These are phyloP conservation scores for Metroxylon sagu DNA, from an alignment of 176 grass and related monocot genomes.

Conservation along the genomic window DNA sequence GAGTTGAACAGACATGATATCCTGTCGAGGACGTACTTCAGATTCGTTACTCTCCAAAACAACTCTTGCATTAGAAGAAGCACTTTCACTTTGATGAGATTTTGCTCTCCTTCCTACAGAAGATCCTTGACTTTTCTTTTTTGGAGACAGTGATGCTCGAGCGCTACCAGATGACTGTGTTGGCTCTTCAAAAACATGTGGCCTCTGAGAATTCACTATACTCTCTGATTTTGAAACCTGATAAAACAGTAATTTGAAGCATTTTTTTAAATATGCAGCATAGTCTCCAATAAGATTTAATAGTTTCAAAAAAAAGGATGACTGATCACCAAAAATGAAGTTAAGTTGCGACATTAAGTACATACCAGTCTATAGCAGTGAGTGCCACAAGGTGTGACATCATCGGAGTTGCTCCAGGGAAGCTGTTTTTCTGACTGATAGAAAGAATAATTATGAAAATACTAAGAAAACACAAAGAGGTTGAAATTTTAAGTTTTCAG, in stretches of 20 bases:
- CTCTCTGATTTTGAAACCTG: slow-evolving; percentile 45
- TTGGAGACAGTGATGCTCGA: slow-evolving; percentile 31
- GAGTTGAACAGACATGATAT: slow-evolving; percentile 32
- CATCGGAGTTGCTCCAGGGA: slow-evolving; percentile 48
- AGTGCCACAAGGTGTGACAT: slow-evolving; percentile 62
- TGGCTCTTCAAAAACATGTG: slow-evolving; percentile 38
- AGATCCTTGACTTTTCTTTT: slow-evolving; percentile 51
- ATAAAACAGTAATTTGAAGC: neutral
- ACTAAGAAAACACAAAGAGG: slow-evolving; percentile 8
- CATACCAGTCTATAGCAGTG: slow-evolving; percentile 81
- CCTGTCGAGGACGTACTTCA: slow-evolving; percentile 43
- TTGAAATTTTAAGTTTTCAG: slow-evolving; percentile 25
- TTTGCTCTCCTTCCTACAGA: slow-evolving; percentile 63
- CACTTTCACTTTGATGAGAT: slow-evolving; percentile 66
- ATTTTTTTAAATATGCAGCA: neutral
- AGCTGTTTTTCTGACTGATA: slow-evolving; percentile 79
- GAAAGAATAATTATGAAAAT: slow-evolving; percentile 19
- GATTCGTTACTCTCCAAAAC: slow-evolving; percentile 81
- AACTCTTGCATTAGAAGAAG: slow-evolving; percentile 64
- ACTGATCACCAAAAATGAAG: neutral
- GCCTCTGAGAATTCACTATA: slow-evolving; percentile 29
- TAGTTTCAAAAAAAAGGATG: too few relatives aligned
- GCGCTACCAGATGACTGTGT: slow-evolving; percentile 35
- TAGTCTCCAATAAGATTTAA: too few relatives aligned
- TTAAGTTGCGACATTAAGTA: slow-evolving; percentile 13